Evolutionary conservation across 202 grass and related monocot species (phyloP).

Genomic region (Hordeum pubiflorum): DNA sequence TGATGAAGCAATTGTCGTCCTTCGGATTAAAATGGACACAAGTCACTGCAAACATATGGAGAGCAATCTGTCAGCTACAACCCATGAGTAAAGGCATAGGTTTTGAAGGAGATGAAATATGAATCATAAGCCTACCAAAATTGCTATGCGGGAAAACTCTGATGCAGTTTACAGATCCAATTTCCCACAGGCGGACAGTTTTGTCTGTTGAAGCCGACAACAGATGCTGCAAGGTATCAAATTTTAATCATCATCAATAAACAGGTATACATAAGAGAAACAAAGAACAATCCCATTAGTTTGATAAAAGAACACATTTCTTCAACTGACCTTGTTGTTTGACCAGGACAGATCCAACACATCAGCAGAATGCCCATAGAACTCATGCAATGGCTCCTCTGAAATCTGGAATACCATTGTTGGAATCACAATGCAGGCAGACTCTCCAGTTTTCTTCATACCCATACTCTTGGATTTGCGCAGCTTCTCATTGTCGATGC

Average conservation of each 20-base stretch:
- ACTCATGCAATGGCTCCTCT: conserved; percentile 73
- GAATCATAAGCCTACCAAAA: conserved; percentile 43
- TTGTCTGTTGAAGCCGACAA: conserved; percentile 62
- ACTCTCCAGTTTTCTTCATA: conserved; percentile 44
- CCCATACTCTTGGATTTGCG: conserved; percentile 34
- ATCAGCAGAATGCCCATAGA: conserved; percentile 61
- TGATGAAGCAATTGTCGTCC: conserved; percentile 63
- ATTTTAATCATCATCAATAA: conserved; percentile 19
- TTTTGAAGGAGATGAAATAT: conserved; percentile 1
- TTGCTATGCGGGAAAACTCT: conserved; percentile 61
- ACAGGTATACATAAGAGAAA: background rate
- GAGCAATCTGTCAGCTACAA: conserved; percentile 25
- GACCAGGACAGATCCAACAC: conserved; percentile 85
- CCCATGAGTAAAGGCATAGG: background rate
- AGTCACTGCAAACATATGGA: conserved; percentile 51
- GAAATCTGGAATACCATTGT: conserved; percentile 50
- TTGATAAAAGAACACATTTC: background rate
- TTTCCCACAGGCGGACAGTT: conserved; percentile 71
- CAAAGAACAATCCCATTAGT: background rate
- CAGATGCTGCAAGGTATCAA: conserved; percentile 46
- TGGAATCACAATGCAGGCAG: conserved; percentile 77
- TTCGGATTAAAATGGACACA: conserved; percentile 78
- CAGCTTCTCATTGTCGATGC: conserved; percentile 32
- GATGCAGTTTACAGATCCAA: conserved; percentile 43
- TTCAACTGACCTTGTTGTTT: conserved; percentile 62